Conservation (phyloP, 164 flowering plant genomes). For the Hamamelis virginiana region DNA sequence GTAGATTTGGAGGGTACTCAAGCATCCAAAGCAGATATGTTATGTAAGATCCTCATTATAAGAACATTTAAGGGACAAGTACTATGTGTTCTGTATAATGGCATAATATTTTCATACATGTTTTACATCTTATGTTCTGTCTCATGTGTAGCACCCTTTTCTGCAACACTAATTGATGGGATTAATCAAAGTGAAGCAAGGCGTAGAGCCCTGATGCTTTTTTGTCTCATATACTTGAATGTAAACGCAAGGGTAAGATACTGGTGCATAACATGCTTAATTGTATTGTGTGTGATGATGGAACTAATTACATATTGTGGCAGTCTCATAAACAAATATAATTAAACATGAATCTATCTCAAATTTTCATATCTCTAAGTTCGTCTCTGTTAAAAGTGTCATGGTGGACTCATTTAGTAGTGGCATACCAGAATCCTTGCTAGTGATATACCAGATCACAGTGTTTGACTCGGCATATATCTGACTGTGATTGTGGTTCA, state of each 20-base stretch:
- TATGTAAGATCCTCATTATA: constrained; percentile 47
- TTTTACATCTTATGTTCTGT: background rate
- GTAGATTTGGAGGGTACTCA: constrained; percentile 51
- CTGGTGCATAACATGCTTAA: background rate
- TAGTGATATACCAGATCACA: too few species aligned
- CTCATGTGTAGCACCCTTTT: constrained; percentile 53
- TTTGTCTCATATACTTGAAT: constrained; percentile 66
- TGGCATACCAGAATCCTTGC: too few species aligned
- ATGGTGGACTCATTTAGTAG: too few species aligned
- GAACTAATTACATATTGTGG: too few species aligned
- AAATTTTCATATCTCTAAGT: too few species aligned
- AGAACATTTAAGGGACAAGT: background rate
- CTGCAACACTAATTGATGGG: constrained; percentile 75
- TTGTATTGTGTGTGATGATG: background rate
- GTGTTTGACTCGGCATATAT: too few species aligned
- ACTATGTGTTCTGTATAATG: background rate
- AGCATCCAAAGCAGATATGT: constrained; percentile 48
- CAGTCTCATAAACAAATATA: too few species aligned
- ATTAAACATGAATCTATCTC: too few species aligned
- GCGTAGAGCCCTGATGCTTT: constrained; percentile 76
- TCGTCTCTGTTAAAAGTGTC: too few species aligned
- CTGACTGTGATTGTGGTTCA: too few species aligned
- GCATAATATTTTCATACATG: background rate
- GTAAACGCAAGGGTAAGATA: constrained; percentile 56
- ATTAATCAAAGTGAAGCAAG: constrained; percentile 76